Base-by-base conservation (phyloP, 768 basidiomycete genomes). In the Pleurotus platypus region DNA sequence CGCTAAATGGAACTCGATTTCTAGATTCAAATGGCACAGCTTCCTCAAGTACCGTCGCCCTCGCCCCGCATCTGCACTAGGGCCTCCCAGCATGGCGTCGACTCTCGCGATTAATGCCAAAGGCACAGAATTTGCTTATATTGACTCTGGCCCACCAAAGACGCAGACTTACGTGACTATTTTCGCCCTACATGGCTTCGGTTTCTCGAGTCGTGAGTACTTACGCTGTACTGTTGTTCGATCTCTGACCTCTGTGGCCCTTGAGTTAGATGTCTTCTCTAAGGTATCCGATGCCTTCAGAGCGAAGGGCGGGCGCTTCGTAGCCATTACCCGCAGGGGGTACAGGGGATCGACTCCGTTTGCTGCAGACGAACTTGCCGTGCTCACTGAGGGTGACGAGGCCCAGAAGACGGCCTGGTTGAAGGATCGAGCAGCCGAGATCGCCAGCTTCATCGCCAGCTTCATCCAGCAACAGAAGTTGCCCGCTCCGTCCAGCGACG, bases 291-390 rank as follows among this genome's bases (percentile, higher is more conserved):
- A 63, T 4, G 40, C 64, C 6, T 70, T 73, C 1, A 26, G 60
- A 0, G 22, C 56, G 0, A 59, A 66, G 48, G 68, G 68, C 20
- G 42, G 73, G 5, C 72, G 77, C 0, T 49, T 77, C 42, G 68
- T 78, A 24, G 65, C 70, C 3, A 24, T 71, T 22, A 77, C 70
- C 56, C 67, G 75, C 27, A 68, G 75, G 0, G 66, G 68, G 37
- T 76, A 73, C 50, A 64, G 68, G 5, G 68, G 70, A 7, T 76
- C 78, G 0, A 72, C 74, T 1, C 67, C 68, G 1, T 69, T 67
- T 60, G 61, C 68, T 12, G 26, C 60, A 7, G 55, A 59, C 5
- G 75, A 77, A 45, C 60, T 72, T 5, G 38, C 46, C 1, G 56
- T 62, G 0, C 8, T 64, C 20, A 57, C 37, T 11, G 53, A 61